Conservation (phyloP, 2,329 filamentous ascomycete genomes). For the Diaporthe citriasiana region DNA sequence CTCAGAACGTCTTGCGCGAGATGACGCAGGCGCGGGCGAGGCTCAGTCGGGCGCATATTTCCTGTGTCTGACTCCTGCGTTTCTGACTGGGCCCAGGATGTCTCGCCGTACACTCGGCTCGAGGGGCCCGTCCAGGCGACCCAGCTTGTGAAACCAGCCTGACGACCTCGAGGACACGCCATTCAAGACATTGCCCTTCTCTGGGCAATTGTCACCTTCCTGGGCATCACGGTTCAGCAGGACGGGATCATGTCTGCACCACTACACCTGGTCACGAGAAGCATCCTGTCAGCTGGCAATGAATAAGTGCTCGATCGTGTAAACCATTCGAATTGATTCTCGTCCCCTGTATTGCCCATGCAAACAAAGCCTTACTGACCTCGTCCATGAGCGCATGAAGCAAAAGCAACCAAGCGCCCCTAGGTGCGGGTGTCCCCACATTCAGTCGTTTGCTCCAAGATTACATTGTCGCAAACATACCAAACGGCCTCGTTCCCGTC, state of each 20-base stretch:
- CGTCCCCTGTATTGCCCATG: not conserved
- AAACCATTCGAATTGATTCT: not conserved
- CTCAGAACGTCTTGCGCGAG: not conserved
- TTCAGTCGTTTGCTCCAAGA: slow-evolving; percentile 6
- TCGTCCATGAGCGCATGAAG: slow-evolving; percentile 1
- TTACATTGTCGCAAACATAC: slow-evolving; percentile 1
- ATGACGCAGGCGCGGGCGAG: slow-evolving; percentile 24
- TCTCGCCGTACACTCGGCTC: slow-evolving; percentile 30
- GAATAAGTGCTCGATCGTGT: not conserved
- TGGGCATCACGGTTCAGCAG: not conserved
- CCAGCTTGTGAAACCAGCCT: not conserved
- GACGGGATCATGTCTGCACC: not conserved
- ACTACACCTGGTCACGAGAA: not conserved
- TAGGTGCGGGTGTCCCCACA: not conserved
- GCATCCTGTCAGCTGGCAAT: not conserved
- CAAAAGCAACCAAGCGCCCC: slow-evolving; percentile 17
- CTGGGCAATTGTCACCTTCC: not conserved
- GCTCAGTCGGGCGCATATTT: slow-evolving; percentile 29
- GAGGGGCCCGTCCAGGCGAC: slow-evolving; percentile 18
- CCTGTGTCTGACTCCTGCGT: slow-evolving; percentile 36
- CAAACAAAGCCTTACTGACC: slow-evolving; percentile 11
- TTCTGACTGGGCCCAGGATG: slow-evolving; percentile 40
- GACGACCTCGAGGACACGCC: not conserved
- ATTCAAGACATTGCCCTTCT: not conserved
- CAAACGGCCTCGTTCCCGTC: not conserved